Conservation (phyloP, 805 yeast genomes). For the Dipodascopsis uninucleata region DNA sequence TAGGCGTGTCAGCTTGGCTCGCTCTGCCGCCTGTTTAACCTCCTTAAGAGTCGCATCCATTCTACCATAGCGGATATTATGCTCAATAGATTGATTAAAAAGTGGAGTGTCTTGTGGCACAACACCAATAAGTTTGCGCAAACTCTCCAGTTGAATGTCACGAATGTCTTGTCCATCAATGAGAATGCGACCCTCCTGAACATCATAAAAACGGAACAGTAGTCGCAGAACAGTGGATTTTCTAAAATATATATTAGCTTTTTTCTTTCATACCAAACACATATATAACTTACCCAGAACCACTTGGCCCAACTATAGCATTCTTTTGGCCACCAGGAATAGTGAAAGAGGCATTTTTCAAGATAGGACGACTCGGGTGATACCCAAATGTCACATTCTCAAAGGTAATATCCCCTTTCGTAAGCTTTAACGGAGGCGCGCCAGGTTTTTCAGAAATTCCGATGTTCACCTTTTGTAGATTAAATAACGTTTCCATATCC, state of each 20-base stretch:
- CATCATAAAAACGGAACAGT: constrained; percentile 87
- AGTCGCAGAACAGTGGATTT: constrained; percentile 83
- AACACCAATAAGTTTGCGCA: constrained; percentile 75
- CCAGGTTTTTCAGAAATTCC: constrained; percentile 57
- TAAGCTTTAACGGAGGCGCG: constrained; percentile 59
- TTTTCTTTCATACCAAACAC: not conserved
- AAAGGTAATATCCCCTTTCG: constrained; percentile 75
- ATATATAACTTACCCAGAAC: constrained; percentile 64
- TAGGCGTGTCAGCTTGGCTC: constrained; percentile 65
- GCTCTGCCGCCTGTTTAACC: constrained; percentile 56
- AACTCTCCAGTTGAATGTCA: constrained; percentile 66
- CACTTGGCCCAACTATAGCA: constrained; percentile 95
- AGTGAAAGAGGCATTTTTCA: constrained; percentile 72
- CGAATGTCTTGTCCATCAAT: constrained; percentile 88
- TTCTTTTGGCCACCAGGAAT: constrained; percentile 89
- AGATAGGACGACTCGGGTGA: constrained; percentile 81
- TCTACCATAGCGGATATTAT: constrained; percentile 83
- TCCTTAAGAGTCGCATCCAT: constrained; percentile 70
- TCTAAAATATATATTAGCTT: too few relatives aligned
- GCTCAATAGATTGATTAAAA: constrained; percentile 84
- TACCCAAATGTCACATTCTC: constrained; percentile 93
- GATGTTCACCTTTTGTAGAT: constrained; percentile 71
- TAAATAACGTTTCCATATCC: constrained; percentile 94
- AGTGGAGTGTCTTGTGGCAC: constrained; percentile 98
- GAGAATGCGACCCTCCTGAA: constrained; percentile 66